Conservation (phyloP, 176 grass and related monocot genomes). For the Guadua angustifolia region DNA sequence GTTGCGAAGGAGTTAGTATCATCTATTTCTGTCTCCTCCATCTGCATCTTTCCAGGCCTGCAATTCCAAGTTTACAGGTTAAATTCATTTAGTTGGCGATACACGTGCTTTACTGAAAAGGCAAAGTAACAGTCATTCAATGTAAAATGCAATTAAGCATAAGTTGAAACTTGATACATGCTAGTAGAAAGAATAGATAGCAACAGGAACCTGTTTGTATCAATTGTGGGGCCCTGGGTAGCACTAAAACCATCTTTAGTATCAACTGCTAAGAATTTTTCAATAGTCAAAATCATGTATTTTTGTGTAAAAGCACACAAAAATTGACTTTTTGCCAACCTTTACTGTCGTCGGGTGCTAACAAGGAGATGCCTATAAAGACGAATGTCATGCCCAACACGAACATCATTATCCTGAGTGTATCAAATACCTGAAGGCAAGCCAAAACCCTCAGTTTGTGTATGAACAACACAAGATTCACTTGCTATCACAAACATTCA, state of each 20-base stretch:
- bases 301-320: slow-evolving; percentile 29
- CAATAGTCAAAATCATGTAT: slow-evolving; percentile 44
- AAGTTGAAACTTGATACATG: slow-evolving; percentile 28
- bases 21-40: slow-evolving; percentile 62
- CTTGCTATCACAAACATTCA: slow-evolving; percentile 19
- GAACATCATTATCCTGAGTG: slow-evolving; percentile 92
- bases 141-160: slow-evolving; percentile 5
- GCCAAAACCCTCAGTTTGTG: slow-evolving; percentile 40
- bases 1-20: slow-evolving; percentile 57
- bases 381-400: slow-evolving; percentile 84
- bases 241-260: slow-evolving; percentile 51
- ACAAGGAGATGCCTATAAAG: slow-evolving; percentile 91
- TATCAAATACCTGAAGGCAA: slow-evolving; percentile 71
- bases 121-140: not conserved
- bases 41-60: slow-evolving; percentile 64
- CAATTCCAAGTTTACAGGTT: slow-evolving; percentile 27
- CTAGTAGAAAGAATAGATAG: slow-evolving; percentile 34
- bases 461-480: slow-evolving; percentile 35
- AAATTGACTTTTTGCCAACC: slow-evolving; percentile 52
- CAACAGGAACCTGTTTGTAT: slow-evolving; percentile 68
- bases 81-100: not conserved
- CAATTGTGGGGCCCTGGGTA: slow-evolving; percentile 48
- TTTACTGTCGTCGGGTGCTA: slow-evolving; percentile 91
- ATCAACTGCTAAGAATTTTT: slow-evolving; percentile 55
- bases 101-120: slow-evolving; percentile 19